Base-by-base conservation (phyloP, 306 rosid species). In the Castanea crenata region DNA sequence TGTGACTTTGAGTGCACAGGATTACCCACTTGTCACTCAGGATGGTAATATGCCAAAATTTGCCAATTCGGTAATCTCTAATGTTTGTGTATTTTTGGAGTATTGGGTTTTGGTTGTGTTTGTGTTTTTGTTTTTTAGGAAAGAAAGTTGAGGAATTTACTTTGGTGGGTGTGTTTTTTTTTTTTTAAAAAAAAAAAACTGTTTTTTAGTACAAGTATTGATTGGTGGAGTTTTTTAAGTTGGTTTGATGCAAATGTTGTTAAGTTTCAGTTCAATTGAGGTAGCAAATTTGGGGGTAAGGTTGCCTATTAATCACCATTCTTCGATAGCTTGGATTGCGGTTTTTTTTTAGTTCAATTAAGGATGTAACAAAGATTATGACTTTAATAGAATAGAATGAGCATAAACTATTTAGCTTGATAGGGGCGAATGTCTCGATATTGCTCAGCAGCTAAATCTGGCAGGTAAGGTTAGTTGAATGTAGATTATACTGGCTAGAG, bases 1-100 rank as follows among this genome's bases (percentile, higher is more conserved):
- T 69, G 73, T 95, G 44, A 87, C 94, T 71, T 85, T 95, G 92
- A 95, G 89, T 76, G 98, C 98, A 2, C 71, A 34, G 78, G 99
- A 95, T 81, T 95, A 95, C 68, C 99, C 99, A 52, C 91, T 95
- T 64, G 85, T 92, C 41, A 91, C 99, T 67, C 99, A 89, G 90
- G 99, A 95, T 78, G 99, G 99, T 95, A 92, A 49, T 41, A 41
- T 49, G 54, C 54, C 54, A 49, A 49, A 49, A 49, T 49, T 49
- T 67, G 94, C 79, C 68, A 73, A 15, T 85, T 90, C 19, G 73
- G 63, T 78, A 71, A 78, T 58, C 77, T 73, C 56, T 73, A 57
- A 54, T 78, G 59, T 12, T 76, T 73, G 2, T 75, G n/a, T 16
- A 23, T 58, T 56, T 31, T 56, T 1, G 25, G 32, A 73, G 8